Conservation (phyloP, 2,329 filamentous ascomycete species). For the Hymenoscyphus linearis region DNA sequence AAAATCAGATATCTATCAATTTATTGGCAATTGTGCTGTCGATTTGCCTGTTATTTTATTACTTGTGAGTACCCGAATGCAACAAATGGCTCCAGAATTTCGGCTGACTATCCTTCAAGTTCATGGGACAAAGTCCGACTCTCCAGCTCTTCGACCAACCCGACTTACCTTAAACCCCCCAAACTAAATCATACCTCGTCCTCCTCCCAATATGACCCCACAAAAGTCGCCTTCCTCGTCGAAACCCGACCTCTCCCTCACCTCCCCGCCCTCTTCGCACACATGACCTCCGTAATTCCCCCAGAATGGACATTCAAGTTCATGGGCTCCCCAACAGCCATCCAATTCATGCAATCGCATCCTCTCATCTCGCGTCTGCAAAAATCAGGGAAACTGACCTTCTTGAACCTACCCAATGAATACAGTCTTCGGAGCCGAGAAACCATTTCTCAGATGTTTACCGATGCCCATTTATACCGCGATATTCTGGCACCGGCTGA, state of each 20-base stretch:
- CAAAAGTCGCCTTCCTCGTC: conserved; percentile 51
- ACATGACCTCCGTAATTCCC: conserved; percentile 50
- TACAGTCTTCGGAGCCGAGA: conserved; percentile 43
- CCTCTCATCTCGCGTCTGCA: conserved; percentile 42
- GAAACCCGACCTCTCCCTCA: conserved; percentile 45
- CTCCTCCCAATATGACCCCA: conserved; percentile 36
- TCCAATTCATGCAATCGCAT: conserved; percentile 39
- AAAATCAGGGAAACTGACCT: conserved; percentile 43
- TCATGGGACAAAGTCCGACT: conserved; percentile 5
- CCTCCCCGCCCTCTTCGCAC: conserved; percentile 47
- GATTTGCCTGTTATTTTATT: conserved; percentile 11
- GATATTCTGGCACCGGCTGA: conserved; percentile 46
- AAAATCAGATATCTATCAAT: conserved; percentile 9
- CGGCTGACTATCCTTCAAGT: background rate
- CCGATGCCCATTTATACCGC: conserved; percentile 46
- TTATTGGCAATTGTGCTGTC: conserved; percentile 5
- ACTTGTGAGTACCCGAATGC: conserved; percentile 13
- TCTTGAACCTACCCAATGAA: conserved; percentile 43
- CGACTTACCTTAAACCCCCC: background rate
- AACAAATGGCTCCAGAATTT: background rate
- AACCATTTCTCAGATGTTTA: conserved; percentile 43
- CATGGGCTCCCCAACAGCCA: conserved; percentile 45
- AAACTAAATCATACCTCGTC: conserved; percentile 1
- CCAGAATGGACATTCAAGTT: conserved; percentile 52
- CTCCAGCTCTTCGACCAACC: background rate